Evolutionary conservation across 495 filamentous ascomycete genomes (phyloP), one percentile per base, ranked within the genome.

Genomic region (Penicillium cinerascens): DNA sequence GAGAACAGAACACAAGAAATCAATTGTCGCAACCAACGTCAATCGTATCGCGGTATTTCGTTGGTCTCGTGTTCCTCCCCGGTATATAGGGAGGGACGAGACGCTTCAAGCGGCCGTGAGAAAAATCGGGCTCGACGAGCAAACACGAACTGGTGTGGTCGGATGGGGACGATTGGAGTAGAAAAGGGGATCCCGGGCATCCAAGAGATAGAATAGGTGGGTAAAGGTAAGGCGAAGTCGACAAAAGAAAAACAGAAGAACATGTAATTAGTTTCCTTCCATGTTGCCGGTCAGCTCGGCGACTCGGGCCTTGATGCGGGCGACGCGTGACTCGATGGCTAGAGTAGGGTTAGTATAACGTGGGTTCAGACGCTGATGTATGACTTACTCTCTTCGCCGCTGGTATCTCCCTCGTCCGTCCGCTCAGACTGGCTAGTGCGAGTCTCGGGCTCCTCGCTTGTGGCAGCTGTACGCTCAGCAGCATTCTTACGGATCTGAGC

Each of bases 251-350:
- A 33, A 53, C 45, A 16, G 29, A 38, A 25, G 29, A 13, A 1
- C 6, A 11, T 33, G n/a, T n/a, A n/a, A n/a, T 58, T 62, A 65
- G n/a, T 51, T 60, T 11, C 59, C 60, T 49, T 93, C 87, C 79
- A 88, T 85, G 69, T 86, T 87, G 52, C 87, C 87, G 11, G 95
- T 98, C 61, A 98, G 70, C 70, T 96, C 89, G 41, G 93, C 93
- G 42, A 98, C 95, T 33, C 93, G 82, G 49, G 95, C 95, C 73
- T 97, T 97, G 80, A 98, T 98, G 49, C 95, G 88, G 33, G 93
- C 93, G 52, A 97, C 93, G 49, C 93, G 88, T 36, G 90, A 89
- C 68, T 98, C 93, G 58, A 98, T 97, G 23, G 91, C 89, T 95
- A 52, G 9, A 20, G 18, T 41, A 10, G 29, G 11, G 13, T 43